These are phyloP conservation scores for Monosporascus sp. DNA, from an alignment of 2,329 filamentous ascomycete species.

Conservation along the genomic window DNA sequence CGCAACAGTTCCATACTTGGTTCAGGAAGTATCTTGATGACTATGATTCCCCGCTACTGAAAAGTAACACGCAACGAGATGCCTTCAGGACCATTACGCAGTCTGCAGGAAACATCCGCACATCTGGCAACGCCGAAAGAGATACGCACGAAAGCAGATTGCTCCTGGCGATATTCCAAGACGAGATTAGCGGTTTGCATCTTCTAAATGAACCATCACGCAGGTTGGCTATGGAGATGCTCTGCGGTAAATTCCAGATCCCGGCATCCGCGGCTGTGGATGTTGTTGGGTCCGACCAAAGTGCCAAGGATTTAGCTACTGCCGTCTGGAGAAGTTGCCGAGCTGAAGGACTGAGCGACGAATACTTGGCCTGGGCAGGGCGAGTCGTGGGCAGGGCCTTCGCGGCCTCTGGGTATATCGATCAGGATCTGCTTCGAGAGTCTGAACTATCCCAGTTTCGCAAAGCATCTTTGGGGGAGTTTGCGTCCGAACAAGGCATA, in stretches of 20 bases:
- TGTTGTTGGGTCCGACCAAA: constrained; percentile 61
- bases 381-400: constrained; percentile 80
- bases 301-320: constrained; percentile 56
- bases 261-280: constrained; percentile 56
- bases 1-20: constrained; percentile 73
- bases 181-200: constrained; percentile 56
- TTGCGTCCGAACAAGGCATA: constrained; percentile 58
- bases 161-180: constrained; percentile 72
- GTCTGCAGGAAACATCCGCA: constrained; percentile 62
- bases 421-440: constrained; percentile 55
- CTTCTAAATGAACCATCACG: constrained; percentile 68
- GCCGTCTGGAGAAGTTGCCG: constrained; percentile 74
- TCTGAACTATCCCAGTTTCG: constrained; percentile 48
- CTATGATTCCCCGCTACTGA: constrained; percentile 53
- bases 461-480: constrained; percentile 40
- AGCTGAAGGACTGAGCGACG: constrained; percentile 54
- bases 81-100: constrained; percentile 64
- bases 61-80: constrained; percentile 40
- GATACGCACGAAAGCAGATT: constrained; percentile 74
- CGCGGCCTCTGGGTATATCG: constrained; percentile 66
- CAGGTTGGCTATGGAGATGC: constrained; percentile 62
- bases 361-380: constrained; percentile 81
- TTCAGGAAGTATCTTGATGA: constrained; percentile 62
- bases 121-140: constrained; percentile 63
- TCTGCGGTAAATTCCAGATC: constrained; percentile 70